Percentiles rank a stretch among this genome's conserved stretches.
Evolutionary conservation across 2,329 filamentous ascomycete genomes (phyloP).

Genomic region (Ceratocystis destructans): DNA sequence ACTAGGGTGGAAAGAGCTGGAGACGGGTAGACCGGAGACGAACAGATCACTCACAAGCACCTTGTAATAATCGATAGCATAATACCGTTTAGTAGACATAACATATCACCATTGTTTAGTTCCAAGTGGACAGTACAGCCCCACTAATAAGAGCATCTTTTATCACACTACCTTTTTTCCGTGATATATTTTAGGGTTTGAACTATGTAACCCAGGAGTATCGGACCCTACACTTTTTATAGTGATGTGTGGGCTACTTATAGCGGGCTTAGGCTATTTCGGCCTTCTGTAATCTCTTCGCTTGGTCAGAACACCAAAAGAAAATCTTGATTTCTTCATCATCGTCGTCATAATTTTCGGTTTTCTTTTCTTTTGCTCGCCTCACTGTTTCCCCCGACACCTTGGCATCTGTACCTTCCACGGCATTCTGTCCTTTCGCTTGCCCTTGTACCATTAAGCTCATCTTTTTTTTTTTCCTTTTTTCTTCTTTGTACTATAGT

Average conservation of each 20-base stretch:
- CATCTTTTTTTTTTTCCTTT: not conserved
- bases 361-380: not conserved
- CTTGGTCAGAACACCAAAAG: not conserved
- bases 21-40: not conserved
- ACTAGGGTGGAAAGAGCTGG: not conserved
- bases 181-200: not conserved
- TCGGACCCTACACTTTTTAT: not conserved
- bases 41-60: not conserved
- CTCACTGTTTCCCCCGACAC: not conserved
- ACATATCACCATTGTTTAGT: not conserved
- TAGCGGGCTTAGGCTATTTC: not conserved
- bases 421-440: not conserved
- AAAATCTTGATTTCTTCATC: not conserved
- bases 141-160: not conserved
- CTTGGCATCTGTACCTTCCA: not conserved
- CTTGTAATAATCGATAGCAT: not conserved
- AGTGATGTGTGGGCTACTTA: not conserved
- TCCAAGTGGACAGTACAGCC: not conserved
- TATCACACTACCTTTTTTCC: not conserved
- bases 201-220: not conserved
- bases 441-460: not conserved
- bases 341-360: not conserved
- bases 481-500: not conserved
- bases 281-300: not conserved
- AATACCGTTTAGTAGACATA: not conserved